Evolutionary conservation across 345 rosid genomes (phyloP).

Genomic region (Durio zibethinus): DNA sequence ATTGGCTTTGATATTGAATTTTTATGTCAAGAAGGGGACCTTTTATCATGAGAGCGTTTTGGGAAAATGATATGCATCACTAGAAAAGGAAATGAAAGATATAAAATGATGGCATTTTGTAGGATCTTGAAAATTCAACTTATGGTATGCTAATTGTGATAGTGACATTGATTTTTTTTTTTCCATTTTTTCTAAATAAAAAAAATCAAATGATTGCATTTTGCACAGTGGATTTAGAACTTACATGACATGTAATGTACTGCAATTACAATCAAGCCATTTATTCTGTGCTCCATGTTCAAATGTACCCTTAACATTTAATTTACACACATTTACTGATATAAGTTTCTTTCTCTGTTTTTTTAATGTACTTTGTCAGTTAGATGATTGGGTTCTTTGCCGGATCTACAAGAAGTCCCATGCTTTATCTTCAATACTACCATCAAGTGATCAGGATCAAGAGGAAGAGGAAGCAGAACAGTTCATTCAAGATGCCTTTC

Average conservation of each 20-base stretch:
- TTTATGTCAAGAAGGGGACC: not conserved
- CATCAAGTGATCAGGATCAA: conserved; percentile 54
- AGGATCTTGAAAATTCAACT: not conserved
- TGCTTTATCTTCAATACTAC: conserved; percentile 39
- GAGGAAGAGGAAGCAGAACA: conserved; percentile 56
- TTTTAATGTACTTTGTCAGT: conserved; percentile 34
- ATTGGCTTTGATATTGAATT: not conserved
- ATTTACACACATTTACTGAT: not conserved
- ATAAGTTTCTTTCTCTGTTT: not conserved
- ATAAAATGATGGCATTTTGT: not conserved
- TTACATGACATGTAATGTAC: not conserved
- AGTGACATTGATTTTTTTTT: conserved; percentile 3
- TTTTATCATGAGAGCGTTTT: not conserved
- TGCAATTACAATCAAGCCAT: not conserved
- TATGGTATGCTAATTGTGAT: not conserved
- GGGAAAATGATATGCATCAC: not conserved
- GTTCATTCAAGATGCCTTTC: conserved; percentile 29
- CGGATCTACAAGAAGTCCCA: conserved; percentile 87
- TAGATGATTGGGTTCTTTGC: conserved; percentile 98
- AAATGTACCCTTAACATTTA: not conserved
- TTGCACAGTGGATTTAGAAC: not conserved
- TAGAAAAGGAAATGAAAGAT: not conserved
- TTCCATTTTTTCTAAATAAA: not conserved
- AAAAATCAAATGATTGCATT: not conserved
- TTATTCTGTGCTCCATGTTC: not conserved